Percentiles rank a stretch among this genome's conserved stretches.
These are phyloP conservation scores for Cladorrhinum sp. DNA, from an alignment of 2,329 filamentous ascomycete genomes.

Conservation along the genomic window DNA sequence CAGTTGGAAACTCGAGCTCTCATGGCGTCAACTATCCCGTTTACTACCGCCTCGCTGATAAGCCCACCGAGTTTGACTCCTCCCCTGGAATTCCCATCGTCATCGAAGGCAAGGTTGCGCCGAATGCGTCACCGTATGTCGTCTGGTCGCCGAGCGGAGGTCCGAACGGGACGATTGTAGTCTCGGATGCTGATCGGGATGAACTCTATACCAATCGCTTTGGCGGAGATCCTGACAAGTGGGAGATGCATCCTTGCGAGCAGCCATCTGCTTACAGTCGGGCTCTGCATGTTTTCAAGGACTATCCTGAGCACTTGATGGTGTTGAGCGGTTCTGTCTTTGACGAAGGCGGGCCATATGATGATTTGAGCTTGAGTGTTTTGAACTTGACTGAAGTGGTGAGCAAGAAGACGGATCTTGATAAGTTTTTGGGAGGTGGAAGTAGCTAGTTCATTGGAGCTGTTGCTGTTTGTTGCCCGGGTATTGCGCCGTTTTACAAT, in stretches of 20 bases:
- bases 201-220: slow-evolving; percentile 42
- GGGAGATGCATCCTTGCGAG: slow-evolving; percentile 34
- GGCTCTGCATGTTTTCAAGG: slow-evolving; percentile 27
- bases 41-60: slow-evolving; percentile 42
- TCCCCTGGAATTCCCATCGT: slow-evolving; percentile 34
- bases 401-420: slow-evolving; percentile 1
- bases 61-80: slow-evolving; percentile 38
- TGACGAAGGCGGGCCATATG: slow-evolving; percentile 15
- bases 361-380: slow-evolving; percentile 16
- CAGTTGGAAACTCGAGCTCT: slow-evolving; percentile 29
- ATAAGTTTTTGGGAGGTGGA: not conserved
- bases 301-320: slow-evolving; percentile 28
- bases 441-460: too few species aligned
- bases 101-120: slow-evolving; percentile 32
- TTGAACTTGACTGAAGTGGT: slow-evolving; percentile 13
- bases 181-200: slow-evolving; percentile 37
- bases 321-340: slow-evolving; percentile 34
- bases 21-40: slow-evolving; percentile 39
- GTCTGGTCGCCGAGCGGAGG: slow-evolving; percentile 43
- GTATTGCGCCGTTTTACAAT: not conserved
- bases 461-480: not conserved
- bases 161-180: slow-evolving; percentile 42
- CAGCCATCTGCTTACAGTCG: slow-evolving; percentile 30
- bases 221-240: slow-evolving; percentile 38
- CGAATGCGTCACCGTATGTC: slow-evolving; percentile 41